phyloP scores from a whole-genome alignment of 2,329 filamentous ascomycete species.

The Teratosphaeria nubilosa region DNA sequence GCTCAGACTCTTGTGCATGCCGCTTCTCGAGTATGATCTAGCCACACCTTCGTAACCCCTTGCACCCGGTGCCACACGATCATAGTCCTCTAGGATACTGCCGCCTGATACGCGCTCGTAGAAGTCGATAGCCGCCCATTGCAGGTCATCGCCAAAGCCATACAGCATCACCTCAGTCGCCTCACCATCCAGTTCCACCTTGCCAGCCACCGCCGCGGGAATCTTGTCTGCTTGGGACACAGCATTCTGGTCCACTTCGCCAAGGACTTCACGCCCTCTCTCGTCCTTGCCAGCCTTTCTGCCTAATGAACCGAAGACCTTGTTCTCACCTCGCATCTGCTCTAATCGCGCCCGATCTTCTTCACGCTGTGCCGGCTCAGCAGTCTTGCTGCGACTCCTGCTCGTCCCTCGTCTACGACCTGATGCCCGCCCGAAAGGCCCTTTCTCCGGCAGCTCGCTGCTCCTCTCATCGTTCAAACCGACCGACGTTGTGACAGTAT shows the following conservation, averaged over 20 bases:
- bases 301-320: conserved; percentile 32
- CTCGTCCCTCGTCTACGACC: conserved; percentile 30
- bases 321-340: conserved; percentile 37
- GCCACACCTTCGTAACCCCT: conserved; percentile 59
- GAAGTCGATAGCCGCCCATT: conserved; percentile 79
- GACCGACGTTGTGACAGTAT: conserved; percentile 17
- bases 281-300: conserved; percentile 16
- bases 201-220: conserved; percentile 23
- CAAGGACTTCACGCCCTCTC: conserved; percentile 13
- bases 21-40: conserved; percentile 60
- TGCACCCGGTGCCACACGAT: conserved; percentile 66
- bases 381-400: conserved; percentile 40
- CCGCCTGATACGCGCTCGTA: conserved; percentile 76
- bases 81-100: conserved; percentile 84
- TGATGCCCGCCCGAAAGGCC: conserved; percentile 48
- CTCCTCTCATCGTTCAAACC: conserved; percentile 2
- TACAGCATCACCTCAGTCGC: conserved; percentile 76
- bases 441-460: conserved; percentile 47
- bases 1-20: conserved; percentile 57
- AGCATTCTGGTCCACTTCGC: conserved; percentile 16
- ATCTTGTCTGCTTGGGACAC: conserved; percentile 8
- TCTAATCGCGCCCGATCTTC: conserved; percentile 42
- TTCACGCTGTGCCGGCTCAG: conserved; percentile 46
- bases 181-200: conserved; percentile 36
- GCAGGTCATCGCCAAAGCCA: conserved; percentile 59